These are phyloP conservation scores for Gentiana straminea DNA, from an alignment of 257 asterid species.

Conservation along the genomic window DNA sequence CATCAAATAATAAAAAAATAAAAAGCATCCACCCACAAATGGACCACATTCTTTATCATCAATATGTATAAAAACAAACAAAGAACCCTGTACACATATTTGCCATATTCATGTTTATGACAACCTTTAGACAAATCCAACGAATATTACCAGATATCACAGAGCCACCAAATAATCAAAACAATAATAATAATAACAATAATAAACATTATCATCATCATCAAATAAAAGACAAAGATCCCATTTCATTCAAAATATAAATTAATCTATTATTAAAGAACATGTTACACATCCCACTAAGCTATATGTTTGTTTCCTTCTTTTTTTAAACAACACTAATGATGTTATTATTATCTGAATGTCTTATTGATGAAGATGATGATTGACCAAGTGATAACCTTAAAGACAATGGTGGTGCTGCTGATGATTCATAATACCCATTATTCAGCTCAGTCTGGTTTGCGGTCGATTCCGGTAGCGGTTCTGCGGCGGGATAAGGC, in stretches of 20 bases:
- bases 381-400: constrained; percentile 50
- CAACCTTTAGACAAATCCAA: constrained; percentile 2
- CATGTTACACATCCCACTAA: constrained; percentile 8
- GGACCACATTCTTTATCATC: too few species aligned
- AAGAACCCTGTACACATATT: too few species aligned
- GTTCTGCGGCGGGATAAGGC: constrained; percentile 21
- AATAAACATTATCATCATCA: constrained; percentile 23
- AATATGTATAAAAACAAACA: too few species aligned
- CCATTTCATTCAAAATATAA: constrained; percentile 15
- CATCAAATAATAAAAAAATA: too few species aligned
- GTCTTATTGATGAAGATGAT: constrained; percentile 20
- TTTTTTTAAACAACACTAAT: constrained; percentile 43
- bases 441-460: constrained; percentile 36
- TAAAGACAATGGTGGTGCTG: constrained; percentile 43
- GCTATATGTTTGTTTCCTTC: constrained; percentile 9
- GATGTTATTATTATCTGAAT: constrained; percentile 37
- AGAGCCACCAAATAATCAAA: neutral
- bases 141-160: neutral
- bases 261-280: constrained; percentile 14
- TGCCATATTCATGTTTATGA: neutral
- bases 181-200: constrained; percentile 19
- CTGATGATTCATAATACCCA: constrained; percentile 6
- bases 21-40: too few species aligned
- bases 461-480: constrained; percentile 23
- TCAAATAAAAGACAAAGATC: constrained; percentile 17